A percentile compares a stretch with the other conserved stretches of the same genome.
phyloP scores from a whole-genome alignment of 106 monocot species.

The Hemerocallis citrina region DNA sequence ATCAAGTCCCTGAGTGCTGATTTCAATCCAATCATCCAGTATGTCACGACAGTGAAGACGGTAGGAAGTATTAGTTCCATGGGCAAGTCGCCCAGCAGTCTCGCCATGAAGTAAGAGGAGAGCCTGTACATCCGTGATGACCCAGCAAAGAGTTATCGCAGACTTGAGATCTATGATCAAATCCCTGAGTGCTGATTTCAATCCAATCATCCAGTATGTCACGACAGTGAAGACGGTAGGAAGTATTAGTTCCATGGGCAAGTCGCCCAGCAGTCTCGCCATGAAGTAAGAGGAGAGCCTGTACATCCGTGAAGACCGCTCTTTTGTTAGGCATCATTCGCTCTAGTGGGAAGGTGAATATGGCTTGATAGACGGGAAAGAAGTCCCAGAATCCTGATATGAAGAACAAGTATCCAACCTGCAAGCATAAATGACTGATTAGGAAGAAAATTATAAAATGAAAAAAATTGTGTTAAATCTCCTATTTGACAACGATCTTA shows the following conservation, averaged over 20 bases:
- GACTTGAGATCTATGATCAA: too few relatives aligned
- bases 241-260: slow-evolving; percentile 58
- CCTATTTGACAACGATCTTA: too few relatives aligned
- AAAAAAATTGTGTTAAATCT: too few relatives aligned
- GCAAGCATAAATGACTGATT: too few relatives aligned
- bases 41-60: slow-evolving; percentile 31
- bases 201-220: slow-evolving; percentile 45
- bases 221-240: slow-evolving; percentile 28
- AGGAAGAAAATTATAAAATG: too few relatives aligned
- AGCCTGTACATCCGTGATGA: slow-evolving; percentile 42
- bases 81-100: slow-evolving; percentile 38
- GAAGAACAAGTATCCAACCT: slow-evolving; percentile 58
- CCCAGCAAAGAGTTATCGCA: too few relatives aligned
- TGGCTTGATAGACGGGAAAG: slow-evolving; percentile 35
- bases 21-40: slow-evolving; percentile 41
- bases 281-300: slow-evolving; percentile 48
- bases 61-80: slow-evolving; percentile 62
- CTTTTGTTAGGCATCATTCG: slow-evolving; percentile 35
- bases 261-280: slow-evolving; percentile 35
- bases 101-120: slow-evolving; percentile 50
- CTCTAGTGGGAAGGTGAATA: slow-evolving; percentile 57
- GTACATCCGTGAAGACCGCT: slow-evolving; percentile 46
- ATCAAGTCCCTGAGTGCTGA: slow-evolving; percentile 28
- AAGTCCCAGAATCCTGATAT: slow-evolving; percentile 34
- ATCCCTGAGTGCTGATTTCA: slow-evolving; percentile 3